phyloP scores from a whole-genome alignment of 768 basidiomycete genomes.

The Mycena rebaudengoi region DNA sequence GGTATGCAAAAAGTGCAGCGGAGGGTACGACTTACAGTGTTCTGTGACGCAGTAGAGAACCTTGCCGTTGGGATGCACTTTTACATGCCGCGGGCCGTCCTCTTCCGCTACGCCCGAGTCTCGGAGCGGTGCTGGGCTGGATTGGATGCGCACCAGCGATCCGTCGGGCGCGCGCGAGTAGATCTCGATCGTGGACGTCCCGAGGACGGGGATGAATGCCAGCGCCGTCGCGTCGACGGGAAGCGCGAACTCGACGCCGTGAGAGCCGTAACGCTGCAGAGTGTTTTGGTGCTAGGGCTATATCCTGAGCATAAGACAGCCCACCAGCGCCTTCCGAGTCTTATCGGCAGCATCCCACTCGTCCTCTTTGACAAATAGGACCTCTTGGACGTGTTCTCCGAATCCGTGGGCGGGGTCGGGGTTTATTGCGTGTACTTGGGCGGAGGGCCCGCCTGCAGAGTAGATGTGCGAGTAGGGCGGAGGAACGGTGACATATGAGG shows the following conservation, averaged over 20 bases:
- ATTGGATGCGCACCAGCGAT: slow-evolving; percentile 44
- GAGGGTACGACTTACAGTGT: slow-evolving; percentile 47
- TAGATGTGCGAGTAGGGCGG: slow-evolving; percentile 57
- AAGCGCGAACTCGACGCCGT: slow-evolving; percentile 57
- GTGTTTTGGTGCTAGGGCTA: not conserved
- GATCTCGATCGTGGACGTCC: slow-evolving; percentile 57
- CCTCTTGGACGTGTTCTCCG: slow-evolving; percentile 52
- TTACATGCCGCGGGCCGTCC: slow-evolving; percentile 62
- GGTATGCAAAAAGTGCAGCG: not conserved
- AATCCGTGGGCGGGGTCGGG: slow-evolving; percentile 45
- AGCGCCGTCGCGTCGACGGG: slow-evolving; percentile 31
- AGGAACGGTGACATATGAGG: slow-evolving; percentile 60
- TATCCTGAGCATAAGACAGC: slow-evolving; percentile 10
- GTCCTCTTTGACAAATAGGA: slow-evolving; percentile 54
- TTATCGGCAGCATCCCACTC: slow-evolving; percentile 58
- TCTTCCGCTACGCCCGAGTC: slow-evolving; percentile 36
- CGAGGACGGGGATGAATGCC: slow-evolving; percentile 61
- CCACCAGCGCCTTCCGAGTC: slow-evolving; percentile 56
- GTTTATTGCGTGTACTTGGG: slow-evolving; percentile 54
- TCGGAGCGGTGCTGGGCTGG: slow-evolving; percentile 47
- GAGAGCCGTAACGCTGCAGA: slow-evolving; percentile 58
- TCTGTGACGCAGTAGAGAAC: slow-evolving; percentile 62
- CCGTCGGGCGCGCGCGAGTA: slow-evolving; percentile 47
- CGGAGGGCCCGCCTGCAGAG: slow-evolving; percentile 60
- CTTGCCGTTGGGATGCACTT: slow-evolving; percentile 59